These are phyloP conservation scores for Rosa persica DNA, from an alignment of 306 rosid genomes.

Conservation along the genomic window DNA sequence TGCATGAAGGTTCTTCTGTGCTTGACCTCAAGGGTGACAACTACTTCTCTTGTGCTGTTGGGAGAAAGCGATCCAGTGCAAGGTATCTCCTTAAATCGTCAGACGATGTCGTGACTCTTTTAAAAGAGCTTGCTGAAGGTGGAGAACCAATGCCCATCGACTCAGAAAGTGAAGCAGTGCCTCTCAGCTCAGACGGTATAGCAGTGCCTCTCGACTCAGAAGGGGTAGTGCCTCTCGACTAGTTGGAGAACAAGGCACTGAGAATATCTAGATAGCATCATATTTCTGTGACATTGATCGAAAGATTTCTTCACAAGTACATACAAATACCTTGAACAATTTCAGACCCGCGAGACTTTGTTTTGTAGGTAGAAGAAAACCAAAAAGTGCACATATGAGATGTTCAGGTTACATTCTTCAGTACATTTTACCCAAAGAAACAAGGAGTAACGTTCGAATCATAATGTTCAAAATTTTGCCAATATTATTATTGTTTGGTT, in stretches of 20 bases:
- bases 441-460: background rate
- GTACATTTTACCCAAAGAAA: background rate
- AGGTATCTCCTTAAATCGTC: conserved; percentile 75
- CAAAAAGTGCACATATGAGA: conserved; percentile 4
- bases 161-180: background rate
- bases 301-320: conserved; percentile 12
- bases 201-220: background rate
- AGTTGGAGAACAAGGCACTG: background rate
- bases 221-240: background rate
- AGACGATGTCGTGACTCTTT: conserved; percentile 61
- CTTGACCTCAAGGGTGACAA: conserved; percentile 85
- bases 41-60: conserved; percentile 88
- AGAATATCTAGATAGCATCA: conserved; percentile 14
- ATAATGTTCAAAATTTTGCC: background rate
- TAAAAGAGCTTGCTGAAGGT: conserved; percentile 54
- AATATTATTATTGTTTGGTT: background rate
- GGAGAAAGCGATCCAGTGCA: conserved; percentile 70
- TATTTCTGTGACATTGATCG: background rate
- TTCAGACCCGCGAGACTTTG: background rate
- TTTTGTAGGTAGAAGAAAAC: conserved; percentile 8
- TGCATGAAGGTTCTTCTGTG: conserved; percentile 80
- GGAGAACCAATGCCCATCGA: conserved; percentile 6
- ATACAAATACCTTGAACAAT: background rate
- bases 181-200: background rate
- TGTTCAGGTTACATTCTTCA: conserved; percentile 4